Conservation (phyloP, 2,329 filamentous ascomycete species). For the Paraphaeosphaeria minitans region DNA sequence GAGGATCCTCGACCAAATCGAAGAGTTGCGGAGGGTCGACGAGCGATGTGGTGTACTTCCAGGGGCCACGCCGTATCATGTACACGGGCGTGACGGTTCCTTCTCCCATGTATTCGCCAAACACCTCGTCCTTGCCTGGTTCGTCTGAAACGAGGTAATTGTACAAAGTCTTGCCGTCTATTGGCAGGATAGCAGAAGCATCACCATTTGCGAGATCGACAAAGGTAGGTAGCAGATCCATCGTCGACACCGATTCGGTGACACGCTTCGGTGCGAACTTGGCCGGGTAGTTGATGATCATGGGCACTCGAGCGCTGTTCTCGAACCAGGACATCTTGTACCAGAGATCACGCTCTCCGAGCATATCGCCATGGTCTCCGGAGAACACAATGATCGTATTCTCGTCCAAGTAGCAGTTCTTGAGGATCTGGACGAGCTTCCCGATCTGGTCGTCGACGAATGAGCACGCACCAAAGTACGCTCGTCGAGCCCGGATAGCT, state of each 20-base stretch:
- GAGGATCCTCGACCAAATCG: conserved; percentile 75
- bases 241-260: conserved; percentile 82
- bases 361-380: conserved; percentile 94
- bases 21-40: conserved; percentile 84
- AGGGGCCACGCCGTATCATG: conserved; percentile 89
- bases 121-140: conserved; percentile 80
- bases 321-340: conserved; percentile 99
- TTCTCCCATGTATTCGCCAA: conserved; percentile 94
- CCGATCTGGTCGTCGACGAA: conserved; percentile 95
- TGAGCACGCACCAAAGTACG: conserved; percentile 91
- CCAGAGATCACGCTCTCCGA: conserved; percentile 90
- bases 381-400: conserved; percentile 92
- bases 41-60: conserved; percentile 90
- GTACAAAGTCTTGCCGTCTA: conserved; percentile 79
- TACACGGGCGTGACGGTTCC: conserved; percentile 86
- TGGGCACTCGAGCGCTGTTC: conserved; percentile 84
- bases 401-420: conserved; percentile 78
- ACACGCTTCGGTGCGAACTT: conserved; percentile 78
- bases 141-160: conserved; percentile 47
- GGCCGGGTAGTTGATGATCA: conserved; percentile 81
- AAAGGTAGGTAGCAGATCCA: conserved; percentile 88
- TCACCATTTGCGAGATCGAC: conserved; percentile 79
- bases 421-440: conserved; percentile 75
- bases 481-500: conserved; percentile 81
- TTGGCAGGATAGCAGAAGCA: conserved; percentile 72